Base-by-base conservation (phyloP, 2,329 filamentous ascomycete species). In the Septoria linicola region DNA sequence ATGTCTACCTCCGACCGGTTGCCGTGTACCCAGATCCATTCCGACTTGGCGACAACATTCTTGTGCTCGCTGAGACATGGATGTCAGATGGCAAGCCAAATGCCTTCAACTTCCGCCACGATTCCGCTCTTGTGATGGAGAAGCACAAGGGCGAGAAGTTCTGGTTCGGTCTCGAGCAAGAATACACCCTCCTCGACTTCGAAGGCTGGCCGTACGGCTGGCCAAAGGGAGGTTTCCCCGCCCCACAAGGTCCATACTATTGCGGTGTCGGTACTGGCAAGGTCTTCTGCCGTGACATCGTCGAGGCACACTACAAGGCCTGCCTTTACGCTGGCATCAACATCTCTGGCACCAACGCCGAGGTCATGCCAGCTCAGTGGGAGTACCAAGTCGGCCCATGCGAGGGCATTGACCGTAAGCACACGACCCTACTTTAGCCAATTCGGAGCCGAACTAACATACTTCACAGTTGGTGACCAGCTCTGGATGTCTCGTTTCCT, bases 321-420 rank as follows among this genome's bases (percentile, higher is more conserved):
- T 96, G 83, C 80, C 71, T 97, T 73, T 96, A 89, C 72, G 83
- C 92, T 55, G 86, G 87, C 54, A 81, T 99, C 75, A 85, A 91
- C 73, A 97, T 99, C 74, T 96, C 91, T 20, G 93, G 93, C 68
- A 97, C 93, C 78, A 99, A 99, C 75, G 93, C 93, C 61, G 93
- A 99, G 81, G 93, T 99, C 68, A 95, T 96, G 88, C 88, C 90
- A 59, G 90, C 88, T 55, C 92, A 96, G 76, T 97, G 92, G 92
- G 92, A 97, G 74, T 96, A 89, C 84, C 92, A 96, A 72, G 88
- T 96, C 66, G 92, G 92, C 51, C 92, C 92, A 59, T 95, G 89
- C 75, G 73, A 78, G 48, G 92, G 90, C 59, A 96, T 96, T 66
- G 78, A 85, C 71, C 87, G 85, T 88, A 73, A 76, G 83, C 78